A percentile compares a stretch with the other conserved stretches of the same genome.
Conservation (phyloP, 371 early-diverging fungal species). For the Actinomucor elegans region DNA sequence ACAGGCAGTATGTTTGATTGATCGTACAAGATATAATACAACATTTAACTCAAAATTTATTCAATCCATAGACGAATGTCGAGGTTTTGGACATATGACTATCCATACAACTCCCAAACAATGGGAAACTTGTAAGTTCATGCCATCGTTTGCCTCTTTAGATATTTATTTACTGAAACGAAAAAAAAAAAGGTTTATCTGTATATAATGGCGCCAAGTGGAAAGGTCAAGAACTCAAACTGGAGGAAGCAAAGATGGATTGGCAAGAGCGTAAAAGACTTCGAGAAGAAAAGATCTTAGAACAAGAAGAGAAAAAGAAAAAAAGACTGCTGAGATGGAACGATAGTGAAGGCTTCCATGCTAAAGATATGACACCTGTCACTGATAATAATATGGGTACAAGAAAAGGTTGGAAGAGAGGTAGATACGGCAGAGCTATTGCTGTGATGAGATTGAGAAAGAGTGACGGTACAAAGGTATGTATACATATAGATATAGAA, state of each 20-base stretch:
- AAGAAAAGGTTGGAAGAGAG: slow-evolving; percentile 71
- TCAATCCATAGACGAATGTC: slow-evolving; percentile 41
- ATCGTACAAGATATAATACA: neutral
- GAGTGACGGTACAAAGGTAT: slow-evolving; percentile 49
- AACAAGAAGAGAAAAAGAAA: slow-evolving; percentile 29
- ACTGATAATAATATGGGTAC: slow-evolving; percentile 70
- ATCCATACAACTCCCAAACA: slow-evolving; percentile 65
- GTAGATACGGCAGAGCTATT: slow-evolving; percentile 78
- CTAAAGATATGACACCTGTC: slow-evolving; percentile 72
- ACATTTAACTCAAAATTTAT: neutral
- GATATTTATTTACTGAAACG: no score
- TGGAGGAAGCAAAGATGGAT: slow-evolving; percentile 81
- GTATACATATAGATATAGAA: neutral
- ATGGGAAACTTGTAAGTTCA: slow-evolving; percentile 64
- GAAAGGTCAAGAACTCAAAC: slow-evolving; percentile 74
- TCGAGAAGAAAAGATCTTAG: slow-evolving; percentile 26
- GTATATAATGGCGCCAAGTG: slow-evolving; percentile 83
- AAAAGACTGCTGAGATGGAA: slow-evolving; percentile 29
- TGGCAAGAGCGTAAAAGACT: slow-evolving; percentile 54
- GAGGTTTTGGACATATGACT: slow-evolving; percentile 77
- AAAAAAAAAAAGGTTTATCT: slow-evolving; percentile 59
- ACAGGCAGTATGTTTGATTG: slow-evolving; percentile 22
- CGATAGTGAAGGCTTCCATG: slow-evolving; percentile 35
- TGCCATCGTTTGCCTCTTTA: no score
- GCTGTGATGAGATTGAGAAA: slow-evolving; percentile 66